phyloP scores from a whole-genome alignment of 2,329 filamentous ascomycete genomes.

The Ramularia collo-cygni region DNA sequence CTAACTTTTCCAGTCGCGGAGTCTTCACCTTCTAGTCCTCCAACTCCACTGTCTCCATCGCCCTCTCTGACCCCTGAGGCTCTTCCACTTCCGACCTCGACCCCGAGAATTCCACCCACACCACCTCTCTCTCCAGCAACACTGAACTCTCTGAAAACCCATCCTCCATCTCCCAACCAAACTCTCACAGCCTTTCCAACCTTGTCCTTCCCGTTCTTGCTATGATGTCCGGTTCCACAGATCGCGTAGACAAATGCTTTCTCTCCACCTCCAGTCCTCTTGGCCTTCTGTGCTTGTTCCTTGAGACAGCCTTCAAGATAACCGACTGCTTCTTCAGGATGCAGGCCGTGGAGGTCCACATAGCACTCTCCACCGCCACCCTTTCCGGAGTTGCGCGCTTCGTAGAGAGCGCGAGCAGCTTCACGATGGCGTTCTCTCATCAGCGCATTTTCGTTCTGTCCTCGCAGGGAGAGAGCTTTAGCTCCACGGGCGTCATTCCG shows the following conservation, averaged over 20 bases:
- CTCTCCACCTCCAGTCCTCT: not conserved
- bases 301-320: conserved; percentile 84
- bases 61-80: conserved; percentile 30
- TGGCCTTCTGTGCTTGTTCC: conserved; percentile 66
- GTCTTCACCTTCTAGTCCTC: conserved; percentile 23
- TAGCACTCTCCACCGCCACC: conserved; percentile 60
- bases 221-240: conserved; percentile 93
- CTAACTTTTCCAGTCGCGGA: conserved; percentile 30
- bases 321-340: conserved; percentile 92
- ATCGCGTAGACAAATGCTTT: conserved; percentile 82
- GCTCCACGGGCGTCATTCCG: conserved; percentile 93
- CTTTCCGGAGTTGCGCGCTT: conserved; percentile 65
- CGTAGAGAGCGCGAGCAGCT: conserved; percentile 84
- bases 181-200: conserved; percentile 87
- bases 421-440: conserved; percentile 97
- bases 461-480: conserved; percentile 86
- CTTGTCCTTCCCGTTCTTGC: conserved; percentile 98
- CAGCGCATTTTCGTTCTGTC: conserved; percentile 91
- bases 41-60: conserved; percentile 34
- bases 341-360: conserved; percentile 95
- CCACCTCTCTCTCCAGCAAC: conserved; percentile 93
- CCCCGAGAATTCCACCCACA: conserved; percentile 57
- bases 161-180: conserved; percentile 92
- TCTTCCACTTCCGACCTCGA: conserved; percentile 56
- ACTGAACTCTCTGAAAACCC: conserved; percentile 91